Base-by-base conservation (phyloP, 2,329 filamentous ascomycete species). In the Cordyceps tenuipes region DNA sequence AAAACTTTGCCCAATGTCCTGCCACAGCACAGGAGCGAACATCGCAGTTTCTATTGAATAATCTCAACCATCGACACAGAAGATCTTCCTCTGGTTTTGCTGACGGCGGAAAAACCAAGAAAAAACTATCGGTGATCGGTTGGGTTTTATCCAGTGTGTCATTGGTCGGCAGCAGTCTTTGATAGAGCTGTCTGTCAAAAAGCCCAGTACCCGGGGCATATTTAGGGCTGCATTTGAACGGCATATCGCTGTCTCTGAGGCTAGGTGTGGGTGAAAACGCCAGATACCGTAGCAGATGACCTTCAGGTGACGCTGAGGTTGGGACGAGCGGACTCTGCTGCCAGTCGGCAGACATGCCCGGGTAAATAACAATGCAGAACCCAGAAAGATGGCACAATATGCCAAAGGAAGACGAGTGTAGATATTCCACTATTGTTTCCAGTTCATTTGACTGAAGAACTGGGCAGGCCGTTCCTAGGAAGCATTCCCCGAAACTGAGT, bases 1-100 rank as follows among this genome's bases (percentile, higher is more conserved):
- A 34, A 62, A 84, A 83, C 19, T 68, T 70, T 5, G 68, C 62
- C 81, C 82, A 84, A 9, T 78, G 72, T 1, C 81, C 80, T 6
- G 72, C 41, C 1, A 66, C 66, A 13, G 75, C 65, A 52, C 74
- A 76, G 7, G 70, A 73, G 34, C 73, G 77, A 10, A 84, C 70
- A 19, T 70, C 72, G 63, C 76, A 79, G 2, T 71, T 63, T 0
- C 72, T 64, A 36, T 78, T 72, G 41, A 70, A 73, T 5, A 64
- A 65, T 6, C 69, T 70, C 10, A 84, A 65, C 79, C 80, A 84
- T 19, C 70, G 67, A 31, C 67, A 71, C 2, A 82, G n/a, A 9
- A 77, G 71, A 9, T 69, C 63, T 19, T 71, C 70, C 43, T 74
- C 72, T 12, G 70, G 59, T 8, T 64, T 60, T 31, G 70, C 69